phyloP scores from a whole-genome alignment of 371 early-diverging fungal genomes.

The Cokeromyces recurvatus region DNA sequence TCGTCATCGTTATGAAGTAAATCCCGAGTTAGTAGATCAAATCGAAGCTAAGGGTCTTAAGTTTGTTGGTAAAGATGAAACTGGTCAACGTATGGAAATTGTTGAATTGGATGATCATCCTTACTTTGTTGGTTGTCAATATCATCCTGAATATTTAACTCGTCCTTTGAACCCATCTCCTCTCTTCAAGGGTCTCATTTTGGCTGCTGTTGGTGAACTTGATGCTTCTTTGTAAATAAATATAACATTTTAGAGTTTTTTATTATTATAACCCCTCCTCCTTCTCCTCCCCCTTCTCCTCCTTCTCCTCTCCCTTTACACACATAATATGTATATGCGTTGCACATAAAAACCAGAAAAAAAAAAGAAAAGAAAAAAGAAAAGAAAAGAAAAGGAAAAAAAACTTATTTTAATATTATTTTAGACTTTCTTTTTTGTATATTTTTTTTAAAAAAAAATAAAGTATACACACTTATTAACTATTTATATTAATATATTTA shows the following conservation, averaged over 20 bases:
- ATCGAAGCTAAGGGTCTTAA: slow-evolving; percentile 85
- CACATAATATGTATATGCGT: too few relatives aligned
- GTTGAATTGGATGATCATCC: slow-evolving; percentile 92
- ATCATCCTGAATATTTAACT: slow-evolving; percentile 98
- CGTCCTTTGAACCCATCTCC: slow-evolving; percentile 93
- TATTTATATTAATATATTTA: too few relatives aligned
- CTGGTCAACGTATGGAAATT: slow-evolving; percentile 96
- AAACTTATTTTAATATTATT: too few relatives aligned
- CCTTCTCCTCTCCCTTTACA: neutral
- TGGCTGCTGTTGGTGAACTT: slow-evolving; percentile 67
- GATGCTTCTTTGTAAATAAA: slow-evolving; percentile 21
- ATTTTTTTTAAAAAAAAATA: too few relatives aligned
- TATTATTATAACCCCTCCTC: neutral
- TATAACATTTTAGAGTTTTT: neutral
- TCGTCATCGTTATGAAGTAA: slow-evolving; percentile 99
- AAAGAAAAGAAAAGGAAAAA: too few relatives aligned
- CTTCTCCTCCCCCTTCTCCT: neutral
- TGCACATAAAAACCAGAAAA: too few relatives aligned
- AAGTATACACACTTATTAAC: too few relatives aligned
- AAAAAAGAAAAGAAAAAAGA: too few relatives aligned
- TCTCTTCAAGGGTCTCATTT: slow-evolving; percentile 89
- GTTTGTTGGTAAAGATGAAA: slow-evolving; percentile 94
- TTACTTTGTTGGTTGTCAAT: slow-evolving; percentile 97
- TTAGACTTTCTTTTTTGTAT: too few relatives aligned
- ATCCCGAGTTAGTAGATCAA: slow-evolving; percentile 72